Percentiles rank a stretch among this genome's conserved stretches.
These are phyloP conservation scores for Mesembryanthemum crystallinum DNA, from an alignment of 148 eudicot species.

Conservation along the genomic window DNA sequence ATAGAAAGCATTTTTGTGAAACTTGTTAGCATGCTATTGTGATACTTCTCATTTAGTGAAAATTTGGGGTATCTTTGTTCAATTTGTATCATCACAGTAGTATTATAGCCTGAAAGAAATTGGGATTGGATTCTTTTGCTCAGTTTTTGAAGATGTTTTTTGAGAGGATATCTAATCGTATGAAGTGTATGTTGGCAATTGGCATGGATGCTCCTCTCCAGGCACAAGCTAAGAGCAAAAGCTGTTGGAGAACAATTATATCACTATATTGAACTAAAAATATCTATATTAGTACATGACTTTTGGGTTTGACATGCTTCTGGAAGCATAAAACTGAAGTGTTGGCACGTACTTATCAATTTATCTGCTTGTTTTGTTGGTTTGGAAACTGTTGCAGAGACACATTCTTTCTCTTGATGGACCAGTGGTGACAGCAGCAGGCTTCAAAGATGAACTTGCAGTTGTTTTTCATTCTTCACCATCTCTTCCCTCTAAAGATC, in stretches of 20 bases:
- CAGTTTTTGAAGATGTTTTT: no score
- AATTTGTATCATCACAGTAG: no score
- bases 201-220: background rate
- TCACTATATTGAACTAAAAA: no score
- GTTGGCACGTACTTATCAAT: background rate
- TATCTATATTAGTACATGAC: no score
- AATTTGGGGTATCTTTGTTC: no score
- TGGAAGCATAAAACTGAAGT: background rate
- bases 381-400: conserved; percentile 43
- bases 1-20: background rate
- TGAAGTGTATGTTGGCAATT: no score
- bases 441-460: conserved; percentile 76
- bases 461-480: conserved; percentile 81
- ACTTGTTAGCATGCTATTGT: background rate
- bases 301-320: background rate
- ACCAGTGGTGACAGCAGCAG: conserved; percentile 91
- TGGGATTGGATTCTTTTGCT: no score
- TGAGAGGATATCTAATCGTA: no score
- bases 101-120: no score
- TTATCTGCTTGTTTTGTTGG: background rate
- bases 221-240: background rate
- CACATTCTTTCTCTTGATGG: conserved; percentile 81
- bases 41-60: background rate
- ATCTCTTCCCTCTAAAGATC: conserved; percentile 76
- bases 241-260: background rate